phyloP scores from a whole-genome alignment of 192 early-diverging fungal species.

The Podila horticola region DNA sequence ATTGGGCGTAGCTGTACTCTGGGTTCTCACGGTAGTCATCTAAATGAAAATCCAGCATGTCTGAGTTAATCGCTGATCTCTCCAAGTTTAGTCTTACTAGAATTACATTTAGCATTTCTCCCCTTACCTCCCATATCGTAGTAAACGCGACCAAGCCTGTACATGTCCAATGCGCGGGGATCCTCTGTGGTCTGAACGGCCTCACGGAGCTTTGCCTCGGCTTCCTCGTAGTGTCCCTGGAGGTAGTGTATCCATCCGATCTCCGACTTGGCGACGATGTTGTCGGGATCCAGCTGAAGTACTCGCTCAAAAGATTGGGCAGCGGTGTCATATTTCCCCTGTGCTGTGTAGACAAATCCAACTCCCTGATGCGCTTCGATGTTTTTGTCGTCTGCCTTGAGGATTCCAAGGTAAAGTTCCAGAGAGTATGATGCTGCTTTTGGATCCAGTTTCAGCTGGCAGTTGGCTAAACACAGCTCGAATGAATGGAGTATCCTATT shows the following conservation, averaged over 20 bases:
- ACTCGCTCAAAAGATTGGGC: conserved; percentile 64
- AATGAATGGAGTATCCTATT: conserved; percentile 58
- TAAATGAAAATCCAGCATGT: conserved; percentile 3
- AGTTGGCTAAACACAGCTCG: conserved; percentile 69
- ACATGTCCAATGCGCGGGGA: conserved; percentile 63
- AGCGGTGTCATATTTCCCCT: conserved; percentile 68
- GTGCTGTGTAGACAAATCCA: conserved; percentile 63
- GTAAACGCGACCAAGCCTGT: conserved; percentile 75
- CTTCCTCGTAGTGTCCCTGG: conserved; percentile 61
- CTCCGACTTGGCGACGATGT: conserved; percentile 68
- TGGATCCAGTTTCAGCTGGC: conserved; percentile 64
- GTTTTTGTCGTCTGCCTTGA: conserved; percentile 54
- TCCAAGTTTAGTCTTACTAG: not conserved
- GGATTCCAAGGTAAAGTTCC: conserved; percentile 62
- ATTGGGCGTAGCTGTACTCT: conserved; percentile 70
- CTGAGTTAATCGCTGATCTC: not conserved
- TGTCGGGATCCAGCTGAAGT: conserved; percentile 54
- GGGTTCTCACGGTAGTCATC: conserved; percentile 66
- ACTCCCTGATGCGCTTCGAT: conserved; percentile 62
- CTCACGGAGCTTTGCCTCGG: conserved; percentile 61
- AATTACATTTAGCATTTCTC: no score
- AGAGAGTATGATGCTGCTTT: conserved; percentile 67
- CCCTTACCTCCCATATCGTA: conserved; percentile 78
- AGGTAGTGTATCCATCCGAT: conserved; percentile 73
- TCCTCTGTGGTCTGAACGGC: conserved; percentile 61